Conservation (phyloP, 805 yeast genomes). For the Grigorovia jiainica region DNA sequence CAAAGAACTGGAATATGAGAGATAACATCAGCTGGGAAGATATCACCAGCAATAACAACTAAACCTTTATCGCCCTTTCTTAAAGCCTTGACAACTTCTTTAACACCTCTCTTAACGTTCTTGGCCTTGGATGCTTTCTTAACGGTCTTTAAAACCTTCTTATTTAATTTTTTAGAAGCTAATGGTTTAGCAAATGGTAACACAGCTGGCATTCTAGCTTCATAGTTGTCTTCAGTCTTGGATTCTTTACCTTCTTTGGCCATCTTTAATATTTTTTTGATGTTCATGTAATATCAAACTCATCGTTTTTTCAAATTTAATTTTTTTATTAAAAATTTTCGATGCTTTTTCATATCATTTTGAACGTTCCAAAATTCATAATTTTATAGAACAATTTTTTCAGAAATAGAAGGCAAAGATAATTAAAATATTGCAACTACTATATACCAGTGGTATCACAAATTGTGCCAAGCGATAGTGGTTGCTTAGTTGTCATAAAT, state of each 20-base stretch:
- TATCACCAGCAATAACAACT: constrained; percentile 95
- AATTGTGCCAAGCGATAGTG: too few relatives aligned
- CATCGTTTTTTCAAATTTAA: background rate
- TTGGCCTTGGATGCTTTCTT: constrained; percentile 97
- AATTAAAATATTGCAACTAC: too few relatives aligned
- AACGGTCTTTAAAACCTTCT: constrained; percentile 88
- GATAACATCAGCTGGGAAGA: constrained; percentile 93
- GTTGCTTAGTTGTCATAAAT: too few relatives aligned
- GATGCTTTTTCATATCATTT: background rate
- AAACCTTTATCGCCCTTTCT: constrained; percentile 98
- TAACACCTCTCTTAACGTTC: constrained; percentile 97
- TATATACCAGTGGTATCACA: too few relatives aligned
- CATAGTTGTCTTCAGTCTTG: constrained; percentile 69
- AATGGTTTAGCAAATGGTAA: constrained; percentile 90
- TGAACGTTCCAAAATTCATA: too few relatives aligned
- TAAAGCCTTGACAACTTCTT: constrained; percentile 95
- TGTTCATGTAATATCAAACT: background rate
- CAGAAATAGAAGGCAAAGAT: too few relatives aligned
- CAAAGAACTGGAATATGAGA: constrained; percentile 96
- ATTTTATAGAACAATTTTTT: too few relatives aligned
- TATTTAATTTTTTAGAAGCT: constrained; percentile 92
- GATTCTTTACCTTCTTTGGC: constrained; percentile 11
- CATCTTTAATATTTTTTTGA: constrained; percentile 2
- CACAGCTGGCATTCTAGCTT: constrained; percentile 79
- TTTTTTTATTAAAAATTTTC: constrained; percentile 2